A percentile compares a stretch with the other conserved stretches of the same genome.
These are phyloP conservation scores for Ophiostoma tasmaniense DNA, from an alignment of 2,329 filamentous ascomycete species.

Conservation along the genomic window DNA sequence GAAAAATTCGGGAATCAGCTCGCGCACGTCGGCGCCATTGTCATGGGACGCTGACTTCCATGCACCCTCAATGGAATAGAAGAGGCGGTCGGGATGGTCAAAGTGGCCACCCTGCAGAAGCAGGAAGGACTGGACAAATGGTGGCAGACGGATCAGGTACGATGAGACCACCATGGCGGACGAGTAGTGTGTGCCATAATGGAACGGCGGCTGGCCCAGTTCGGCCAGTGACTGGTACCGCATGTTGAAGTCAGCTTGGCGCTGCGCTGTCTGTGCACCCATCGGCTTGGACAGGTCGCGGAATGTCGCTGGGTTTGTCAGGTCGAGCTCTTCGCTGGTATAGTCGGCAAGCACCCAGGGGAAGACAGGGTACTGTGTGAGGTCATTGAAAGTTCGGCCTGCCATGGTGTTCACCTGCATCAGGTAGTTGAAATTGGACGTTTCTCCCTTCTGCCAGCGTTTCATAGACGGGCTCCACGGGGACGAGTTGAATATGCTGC, in stretches of 20 bases:
- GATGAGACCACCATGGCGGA: constrained; percentile 98
- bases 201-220: constrained; percentile 87
- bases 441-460: constrained; percentile 86
- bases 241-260: constrained; percentile 72
- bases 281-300: constrained; percentile 92
- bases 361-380: constrained; percentile 97
- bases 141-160: constrained; percentile 88
- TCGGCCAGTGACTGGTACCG: constrained; percentile 82
- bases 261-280: constrained; percentile 73
- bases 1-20: constrained; percentile 95
- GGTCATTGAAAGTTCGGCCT: constrained; percentile 91
- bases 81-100: constrained; percentile 90
- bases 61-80: constrained; percentile 83
- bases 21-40: constrained; percentile 89
- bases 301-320: constrained; percentile 76
- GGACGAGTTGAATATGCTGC: constrained; percentile 79
- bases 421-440: constrained; percentile 97
- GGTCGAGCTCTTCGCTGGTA: constrained; percentile 82
- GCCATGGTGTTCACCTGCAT: constrained; percentile 99
- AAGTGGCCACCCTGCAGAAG: constrained; percentile 92
- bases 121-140: constrained; percentile 92
- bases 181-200: constrained; percentile 97
- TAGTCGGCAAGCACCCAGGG: constrained; percentile 97
- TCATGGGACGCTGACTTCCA: constrained; percentile 85
- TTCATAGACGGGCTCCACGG: constrained; percentile 77